A percentile compares a stretch with the other conserved stretches of the same genome.
phyloP scores from a whole-genome alignment of 2,329 filamentous ascomycete species.

The Penicillium sp. region DNA sequence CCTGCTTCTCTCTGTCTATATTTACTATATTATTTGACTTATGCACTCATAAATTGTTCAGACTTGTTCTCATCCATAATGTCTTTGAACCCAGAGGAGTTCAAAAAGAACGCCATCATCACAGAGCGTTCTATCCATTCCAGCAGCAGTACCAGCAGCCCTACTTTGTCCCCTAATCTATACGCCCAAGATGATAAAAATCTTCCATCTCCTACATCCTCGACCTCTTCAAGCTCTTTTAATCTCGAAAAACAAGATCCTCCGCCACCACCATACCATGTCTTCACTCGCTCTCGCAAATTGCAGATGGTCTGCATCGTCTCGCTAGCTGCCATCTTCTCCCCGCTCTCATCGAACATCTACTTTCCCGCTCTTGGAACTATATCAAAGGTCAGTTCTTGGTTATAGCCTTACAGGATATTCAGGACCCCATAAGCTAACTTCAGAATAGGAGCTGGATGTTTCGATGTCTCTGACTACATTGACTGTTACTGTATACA shows the following conservation, averaged over 20 bases:
- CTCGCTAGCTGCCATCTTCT: slow-evolving; percentile 44
- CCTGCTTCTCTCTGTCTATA: not conserved
- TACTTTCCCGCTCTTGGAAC: slow-evolving; percentile 46
- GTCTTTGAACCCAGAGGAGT: not conserved
- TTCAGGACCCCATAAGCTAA: not conserved
- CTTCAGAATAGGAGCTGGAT: slow-evolving; percentile 19
- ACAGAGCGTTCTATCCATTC: slow-evolving; percentile 2
- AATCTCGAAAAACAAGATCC: slow-evolving; percentile 19
- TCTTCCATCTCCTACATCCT: not conserved
- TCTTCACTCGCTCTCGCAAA: slow-evolving; percentile 38
- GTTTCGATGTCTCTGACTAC: slow-evolving; percentile 31
- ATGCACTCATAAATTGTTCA: slow-evolving; percentile 2
- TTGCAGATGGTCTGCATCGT: slow-evolving; percentile 42
- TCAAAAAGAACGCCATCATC: not conserved
- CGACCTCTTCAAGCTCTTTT: slow-evolving; percentile 11
- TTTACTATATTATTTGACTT: not conserved
- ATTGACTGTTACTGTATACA: slow-evolving; percentile 46
- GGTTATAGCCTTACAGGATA: too few species aligned
- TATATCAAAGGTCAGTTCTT: slow-evolving; percentile 22
- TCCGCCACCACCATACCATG: slow-evolving; percentile 26
- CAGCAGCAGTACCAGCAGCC: not conserved
- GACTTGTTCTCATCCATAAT: not conserved
- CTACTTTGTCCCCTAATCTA: slow-evolving; percentile 6
- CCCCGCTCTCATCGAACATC: slow-evolving; percentile 47
- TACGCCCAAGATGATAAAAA: slow-evolving; percentile 16